phyloP scores from a whole-genome alignment of 2,329 filamentous ascomycete species.

The Ophiocordyceps sinensis region DNA sequence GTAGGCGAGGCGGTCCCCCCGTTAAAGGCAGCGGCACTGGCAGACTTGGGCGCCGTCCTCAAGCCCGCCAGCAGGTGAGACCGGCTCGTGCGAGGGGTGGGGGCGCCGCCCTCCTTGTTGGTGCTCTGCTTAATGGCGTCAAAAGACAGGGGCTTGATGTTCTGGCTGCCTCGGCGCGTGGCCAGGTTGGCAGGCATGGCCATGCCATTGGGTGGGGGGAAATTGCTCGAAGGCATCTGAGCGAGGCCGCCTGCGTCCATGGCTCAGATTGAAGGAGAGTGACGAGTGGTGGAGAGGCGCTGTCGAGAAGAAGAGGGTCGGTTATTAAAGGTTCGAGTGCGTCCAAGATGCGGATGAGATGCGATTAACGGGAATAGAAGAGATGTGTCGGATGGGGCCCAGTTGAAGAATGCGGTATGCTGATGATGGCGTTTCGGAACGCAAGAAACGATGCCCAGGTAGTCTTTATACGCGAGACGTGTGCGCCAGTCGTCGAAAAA shows the following conservation, averaged over 20 bases:
- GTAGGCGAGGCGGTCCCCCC: constrained; percentile 41
- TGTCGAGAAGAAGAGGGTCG: neutral
- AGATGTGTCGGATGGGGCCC: constrained; percentile 1
- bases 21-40: constrained; percentile 56
- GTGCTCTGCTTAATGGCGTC: constrained; percentile 55
- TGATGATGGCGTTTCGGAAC: neutral
- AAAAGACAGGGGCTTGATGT: constrained; percentile 81
- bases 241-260: constrained; percentile 98
- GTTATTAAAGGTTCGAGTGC: neutral
- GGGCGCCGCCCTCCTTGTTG: constrained; percentile 52
- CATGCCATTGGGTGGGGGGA: constrained; percentile 55
- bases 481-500: neutral
- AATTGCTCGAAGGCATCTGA: constrained; percentile 93
- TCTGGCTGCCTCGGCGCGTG: constrained; percentile 68
- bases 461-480: neutral
- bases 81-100: constrained; percentile 84
- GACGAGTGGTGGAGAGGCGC: constrained; percentile 4
- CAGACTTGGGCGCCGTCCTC: constrained; percentile 82
- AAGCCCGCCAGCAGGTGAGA: constrained; percentile 89
- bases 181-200: constrained; percentile 73
- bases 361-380: constrained; percentile 3
- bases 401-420: constrained; percentile 1
- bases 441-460: neutral
- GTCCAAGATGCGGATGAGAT: neutral
- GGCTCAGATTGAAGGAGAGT: constrained; percentile 20